Evolutionary conservation across 1,139 yeast genomes (phyloP), one percentile per base, ranked within the genome.

Genomic region (Zygoascus meyerae): DNA sequence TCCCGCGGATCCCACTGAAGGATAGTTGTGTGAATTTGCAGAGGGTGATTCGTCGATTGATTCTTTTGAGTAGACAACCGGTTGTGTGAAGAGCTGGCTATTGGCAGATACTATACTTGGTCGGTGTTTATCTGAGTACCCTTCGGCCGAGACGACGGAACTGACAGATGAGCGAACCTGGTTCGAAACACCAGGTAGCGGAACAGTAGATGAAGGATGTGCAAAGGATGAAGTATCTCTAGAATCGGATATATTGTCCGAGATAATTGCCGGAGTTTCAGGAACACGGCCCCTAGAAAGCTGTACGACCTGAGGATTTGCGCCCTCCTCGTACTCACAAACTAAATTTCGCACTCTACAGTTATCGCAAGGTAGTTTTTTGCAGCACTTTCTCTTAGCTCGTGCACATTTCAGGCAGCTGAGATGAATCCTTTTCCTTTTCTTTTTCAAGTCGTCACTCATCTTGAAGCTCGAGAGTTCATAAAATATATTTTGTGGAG

Each of bases 331-430:
- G 39, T 54, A 54, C 31, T 46, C 48, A 40, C 57, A 54, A 9
- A 40, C 49, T 2, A 54, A n/a, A 18, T 47, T 46, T 9, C 57
- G 48, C 40, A 53, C 46, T 28, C 44, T 32, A 30, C 57, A 54
- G 48, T 53, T 51, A 10, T 46, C 50, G 40, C 57, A 54, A 3
- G 57, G 57, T 5, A 34, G 34, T 28, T 50, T 46, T 34, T 50
- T 44, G 34, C 53, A 50, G 42, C 57, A 54, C 43, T 52, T 54
- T 14, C 57, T 48, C 38, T 54, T 54, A 1, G 55, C 50, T 37
- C 43, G 45, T 1, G 53, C 53, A 39, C 57, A 54, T n/a, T 52
- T 47, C 40, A 53, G 36, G 29, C 57, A 54, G n/a, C 56, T 52
- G 14, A 46, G 34, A 34, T 53, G 56, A 15, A 51, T 29, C 17